These are phyloP conservation scores for Gracilaria domingensis DNA, from an alignment of 23 red algal species.

Conservation along the genomic window DNA sequence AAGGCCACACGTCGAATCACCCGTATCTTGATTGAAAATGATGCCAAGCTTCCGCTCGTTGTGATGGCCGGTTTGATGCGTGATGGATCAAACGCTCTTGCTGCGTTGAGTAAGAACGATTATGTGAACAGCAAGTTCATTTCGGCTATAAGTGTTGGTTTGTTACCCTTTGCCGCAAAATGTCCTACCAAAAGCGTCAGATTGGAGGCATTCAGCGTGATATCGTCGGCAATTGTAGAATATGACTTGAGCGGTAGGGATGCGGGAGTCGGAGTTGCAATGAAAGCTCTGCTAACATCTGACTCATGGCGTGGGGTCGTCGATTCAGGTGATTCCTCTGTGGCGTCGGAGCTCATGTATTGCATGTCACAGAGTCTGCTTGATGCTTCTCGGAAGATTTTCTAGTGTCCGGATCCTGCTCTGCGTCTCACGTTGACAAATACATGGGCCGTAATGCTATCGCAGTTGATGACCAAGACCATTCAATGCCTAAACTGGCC, in stretches of 20 bases:
- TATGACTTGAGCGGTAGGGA: constrained; percentile 72
- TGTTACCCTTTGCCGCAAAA: constrained; percentile 43
- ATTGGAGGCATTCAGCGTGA: constrained; percentile 60
- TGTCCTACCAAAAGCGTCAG: constrained; percentile 25
- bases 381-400: constrained; percentile 63
- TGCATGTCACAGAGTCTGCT: constrained; percentile 61
- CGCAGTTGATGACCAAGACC: constrained; percentile 54
- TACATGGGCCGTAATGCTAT: constrained; percentile 74
- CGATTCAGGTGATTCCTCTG: neutral
- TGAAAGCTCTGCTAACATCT: constrained; percentile 38
- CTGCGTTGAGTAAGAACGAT: constrained; percentile 70
- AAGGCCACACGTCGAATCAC: constrained; percentile 48
- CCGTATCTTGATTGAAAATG: constrained; percentile 39
- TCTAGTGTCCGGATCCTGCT: constrained; percentile 24
- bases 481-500: constrained; percentile 53
- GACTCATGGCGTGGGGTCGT: constrained; percentile 46
- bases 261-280: constrained; percentile 23
- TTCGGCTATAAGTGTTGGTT: constrained; percentile 13
- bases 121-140: constrained; percentile 69
- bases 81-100: constrained; percentile 31
- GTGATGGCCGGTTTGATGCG: constrained; percentile 29
- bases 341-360: constrained; percentile 50
- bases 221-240: constrained; percentile 59
- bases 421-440: constrained; percentile 54
- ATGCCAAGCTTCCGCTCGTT: constrained; percentile 26